These are phyloP conservation scores for Ulmus americana DNA, from an alignment of 331 rosid genomes.

Conservation along the genomic window DNA sequence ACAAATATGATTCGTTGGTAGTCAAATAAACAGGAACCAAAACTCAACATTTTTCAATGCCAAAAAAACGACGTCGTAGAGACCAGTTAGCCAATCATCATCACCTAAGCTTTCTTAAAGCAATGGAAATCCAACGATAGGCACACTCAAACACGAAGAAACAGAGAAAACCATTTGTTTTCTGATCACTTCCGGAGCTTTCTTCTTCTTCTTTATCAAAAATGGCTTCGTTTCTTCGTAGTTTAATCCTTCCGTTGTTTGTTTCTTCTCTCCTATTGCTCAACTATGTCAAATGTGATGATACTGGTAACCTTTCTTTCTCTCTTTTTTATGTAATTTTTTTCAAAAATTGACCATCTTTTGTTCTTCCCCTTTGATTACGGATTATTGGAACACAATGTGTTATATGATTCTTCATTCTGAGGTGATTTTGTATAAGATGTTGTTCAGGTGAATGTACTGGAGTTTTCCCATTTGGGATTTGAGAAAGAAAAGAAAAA, in stretches of 20 bases:
- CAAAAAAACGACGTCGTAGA: slow-evolving; percentile 1
- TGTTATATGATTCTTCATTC: not conserved
- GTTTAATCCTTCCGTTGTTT: slow-evolving; percentile 37
- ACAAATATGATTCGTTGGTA: not conserved
- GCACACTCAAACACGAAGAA: not conserved
- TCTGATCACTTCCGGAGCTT: slow-evolving; percentile 1
- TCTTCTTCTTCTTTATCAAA: slow-evolving; percentile 11
- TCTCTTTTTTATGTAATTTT: not conserved
- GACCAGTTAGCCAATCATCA: not conserved
- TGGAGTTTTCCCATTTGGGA: slow-evolving; percentile 10
- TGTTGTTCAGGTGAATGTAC: not conserved
- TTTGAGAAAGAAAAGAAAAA: too few relatives aligned
- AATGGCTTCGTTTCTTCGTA: slow-evolving; percentile 42
- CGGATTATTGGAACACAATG: not conserved
- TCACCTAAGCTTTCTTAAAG: slow-evolving; percentile 14
- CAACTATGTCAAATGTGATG: slow-evolving; percentile 48
- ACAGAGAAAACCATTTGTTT: not conserved
- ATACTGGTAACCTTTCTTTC: slow-evolving; percentile 29
- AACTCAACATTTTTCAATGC: not conserved
- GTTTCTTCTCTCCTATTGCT: slow-evolving; percentile 45
- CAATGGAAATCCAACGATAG: not conserved
- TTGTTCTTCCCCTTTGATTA: not conserved
- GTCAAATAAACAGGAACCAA: not conserved
- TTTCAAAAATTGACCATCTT: not conserved
- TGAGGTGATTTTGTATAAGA: not conserved